Conservation (phyloP, 2,329 filamentous ascomycete genomes). For the Colletotrichum agaves region DNA sequence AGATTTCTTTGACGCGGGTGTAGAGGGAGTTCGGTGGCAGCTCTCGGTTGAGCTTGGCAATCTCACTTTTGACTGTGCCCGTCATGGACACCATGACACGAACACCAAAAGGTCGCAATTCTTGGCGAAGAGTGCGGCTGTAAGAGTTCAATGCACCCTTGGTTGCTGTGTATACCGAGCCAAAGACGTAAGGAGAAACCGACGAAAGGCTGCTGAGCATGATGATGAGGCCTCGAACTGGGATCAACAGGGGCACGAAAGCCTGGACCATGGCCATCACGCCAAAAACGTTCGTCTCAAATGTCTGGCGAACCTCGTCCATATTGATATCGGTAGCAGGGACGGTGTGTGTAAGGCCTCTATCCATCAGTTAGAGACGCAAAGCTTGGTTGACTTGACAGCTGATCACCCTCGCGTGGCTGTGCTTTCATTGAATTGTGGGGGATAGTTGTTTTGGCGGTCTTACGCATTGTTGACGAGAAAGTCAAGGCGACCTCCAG, state of each 20-base stretch:
- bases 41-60: conserved; percentile 53
- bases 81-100: conserved; percentile 68
- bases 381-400: no score
- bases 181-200: conserved; percentile 63
- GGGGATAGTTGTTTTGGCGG: no score
- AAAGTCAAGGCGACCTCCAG: conserved; percentile 64
- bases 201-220: conserved; percentile 65
- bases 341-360: conserved; percentile 62
- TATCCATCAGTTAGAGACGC: conserved; percentile 41
- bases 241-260: conserved; percentile 61
- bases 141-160: conserved; percentile 66
- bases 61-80: conserved; percentile 64
- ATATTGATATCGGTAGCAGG: conserved; percentile 64
- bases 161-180: conserved; percentile 63
- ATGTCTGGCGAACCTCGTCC: conserved; percentile 63
- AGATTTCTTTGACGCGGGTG: conserved; percentile 56
- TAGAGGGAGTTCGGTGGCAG: conserved; percentile 61
- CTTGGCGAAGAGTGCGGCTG: conserved; percentile 63
- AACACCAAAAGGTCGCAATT: conserved; percentile 64
- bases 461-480: conserved; percentile 69
- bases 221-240: conserved; percentile 62
- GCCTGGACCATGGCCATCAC: conserved; percentile 66
- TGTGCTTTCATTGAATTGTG: no score
- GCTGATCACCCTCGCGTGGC: no score
- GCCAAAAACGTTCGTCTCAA: conserved; percentile 68